These are phyloP conservation scores for Euphorbia tirucalli DNA, from an alignment of 345 rosid genomes.

Conservation along the genomic window DNA sequence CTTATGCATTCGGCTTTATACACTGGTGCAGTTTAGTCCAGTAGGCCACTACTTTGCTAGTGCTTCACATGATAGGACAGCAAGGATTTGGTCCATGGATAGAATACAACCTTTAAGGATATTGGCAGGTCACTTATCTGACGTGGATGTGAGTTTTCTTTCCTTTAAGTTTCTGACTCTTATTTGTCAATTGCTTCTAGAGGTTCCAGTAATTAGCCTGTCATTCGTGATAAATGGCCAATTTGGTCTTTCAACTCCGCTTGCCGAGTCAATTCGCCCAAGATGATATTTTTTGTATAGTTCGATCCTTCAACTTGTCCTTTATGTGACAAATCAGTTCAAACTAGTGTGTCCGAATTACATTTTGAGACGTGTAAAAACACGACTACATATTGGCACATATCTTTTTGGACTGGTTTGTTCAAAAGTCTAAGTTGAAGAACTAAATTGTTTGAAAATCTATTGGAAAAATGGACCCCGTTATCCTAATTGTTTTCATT, in stretches of 20 bases:
- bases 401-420: too few relatives aligned
- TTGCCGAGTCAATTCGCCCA: too few relatives aligned
- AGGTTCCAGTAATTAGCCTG: not conserved
- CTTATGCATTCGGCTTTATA: constrained; percentile 16
- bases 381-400: not conserved
- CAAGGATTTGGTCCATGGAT: constrained; percentile 94
- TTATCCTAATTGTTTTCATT: not conserved
- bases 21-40: constrained; percentile 84
- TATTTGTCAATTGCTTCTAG: not conserved
- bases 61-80: constrained; percentile 94
- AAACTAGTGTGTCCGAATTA: not conserved
- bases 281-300: too few relatives aligned
- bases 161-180: not conserved
- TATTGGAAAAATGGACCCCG: too few relatives aligned
- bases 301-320: not conserved
- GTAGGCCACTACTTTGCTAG: constrained; percentile 92
- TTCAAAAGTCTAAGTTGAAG: too few relatives aligned
- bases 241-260: too few relatives aligned
- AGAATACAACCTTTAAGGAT: constrained; percentile 87
- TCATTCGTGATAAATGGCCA: not conserved
- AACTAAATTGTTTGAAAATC: too few relatives aligned
- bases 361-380: not conserved
- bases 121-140: constrained; percentile 98
- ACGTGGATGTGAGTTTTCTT: constrained; percentile 76
- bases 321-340: not conserved